Conservation (phyloP, 345 rosid genomes). For the Syzygium aqueum region DNA sequence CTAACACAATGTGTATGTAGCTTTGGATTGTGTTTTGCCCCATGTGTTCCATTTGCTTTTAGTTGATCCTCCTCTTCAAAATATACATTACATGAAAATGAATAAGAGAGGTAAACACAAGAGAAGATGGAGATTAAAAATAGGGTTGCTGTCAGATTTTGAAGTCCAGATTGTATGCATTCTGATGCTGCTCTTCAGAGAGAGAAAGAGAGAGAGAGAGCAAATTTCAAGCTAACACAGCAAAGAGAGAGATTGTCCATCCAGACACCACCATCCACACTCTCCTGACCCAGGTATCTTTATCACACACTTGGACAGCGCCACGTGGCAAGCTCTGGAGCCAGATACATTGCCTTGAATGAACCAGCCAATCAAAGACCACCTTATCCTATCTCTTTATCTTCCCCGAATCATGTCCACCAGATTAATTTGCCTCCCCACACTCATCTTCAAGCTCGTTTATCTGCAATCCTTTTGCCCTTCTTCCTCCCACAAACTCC, state of each 20-base stretch:
- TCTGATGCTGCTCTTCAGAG: not conserved
- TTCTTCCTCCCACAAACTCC: not conserved
- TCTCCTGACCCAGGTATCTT: slow-evolving; percentile 12
- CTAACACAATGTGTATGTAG: not conserved
- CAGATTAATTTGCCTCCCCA: not conserved
- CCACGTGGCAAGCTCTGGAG: slow-evolving; percentile 45
- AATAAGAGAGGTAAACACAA: not conserved
- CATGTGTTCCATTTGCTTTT: not conserved
- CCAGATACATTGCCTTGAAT: slow-evolving; percentile 14
- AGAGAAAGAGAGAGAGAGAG: not conserved
- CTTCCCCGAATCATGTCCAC: slow-evolving; percentile 32
- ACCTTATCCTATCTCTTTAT: slow-evolving; percentile 75
- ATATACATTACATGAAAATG: not conserved
- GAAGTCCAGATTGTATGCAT: not conserved
- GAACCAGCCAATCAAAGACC: slow-evolving; percentile 49
- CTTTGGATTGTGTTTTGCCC: not conserved
- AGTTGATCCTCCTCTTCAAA: not conserved
- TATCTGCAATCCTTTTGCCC: not conserved
- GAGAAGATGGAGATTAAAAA: not conserved
- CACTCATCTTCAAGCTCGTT: not conserved
- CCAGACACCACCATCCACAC: not conserved
- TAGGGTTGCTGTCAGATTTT: not conserved
- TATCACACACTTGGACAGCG: slow-evolving; percentile 4
- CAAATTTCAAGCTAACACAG: not conserved
- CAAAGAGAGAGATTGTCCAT: not conserved